These are phyloP conservation scores for Dioscorea alata DNA, from an alignment of 106 monocot genomes.

Conservation along the genomic window DNA sequence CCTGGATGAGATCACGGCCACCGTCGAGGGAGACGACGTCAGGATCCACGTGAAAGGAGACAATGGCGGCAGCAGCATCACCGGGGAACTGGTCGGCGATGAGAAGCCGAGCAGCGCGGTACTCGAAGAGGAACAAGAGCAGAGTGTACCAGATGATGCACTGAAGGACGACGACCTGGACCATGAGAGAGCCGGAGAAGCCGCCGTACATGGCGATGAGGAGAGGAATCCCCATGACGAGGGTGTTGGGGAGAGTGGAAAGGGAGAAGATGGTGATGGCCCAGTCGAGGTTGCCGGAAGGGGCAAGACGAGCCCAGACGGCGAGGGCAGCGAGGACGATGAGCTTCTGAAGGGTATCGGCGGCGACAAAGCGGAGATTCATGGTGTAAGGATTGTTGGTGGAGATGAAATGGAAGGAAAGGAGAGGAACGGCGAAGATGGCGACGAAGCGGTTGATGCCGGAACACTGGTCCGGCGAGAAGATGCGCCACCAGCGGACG, in stretches of 20 bases:
- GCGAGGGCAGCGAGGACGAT: slow-evolving; percentile 44
- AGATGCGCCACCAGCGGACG: slow-evolving; percentile 60
- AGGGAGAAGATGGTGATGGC: slow-evolving; percentile 67
- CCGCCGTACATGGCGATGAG: slow-evolving; percentile 66
- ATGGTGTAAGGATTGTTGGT: slow-evolving; percentile 58
- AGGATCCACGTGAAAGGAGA: slow-evolving; percentile 46
- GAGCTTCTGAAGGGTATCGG: slow-evolving; percentile 58
- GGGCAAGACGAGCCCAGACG: slow-evolving; percentile 28
- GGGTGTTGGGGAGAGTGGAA: slow-evolving; percentile 66
- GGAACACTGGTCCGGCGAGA: slow-evolving; percentile 67
- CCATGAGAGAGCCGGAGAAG: slow-evolving; percentile 54
- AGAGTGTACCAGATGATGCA: slow-evolving; percentile 78
- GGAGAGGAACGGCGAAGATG: slow-evolving; percentile 58
- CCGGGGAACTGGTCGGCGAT: slow-evolving; percentile 64
- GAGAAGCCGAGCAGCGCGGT: slow-evolving; percentile 48
- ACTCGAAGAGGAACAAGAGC: slow-evolving; percentile 65
- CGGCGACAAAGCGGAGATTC: slow-evolving; percentile 58
- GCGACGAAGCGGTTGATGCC: slow-evolving; percentile 70
- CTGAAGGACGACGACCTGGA: slow-evolving; percentile 67
- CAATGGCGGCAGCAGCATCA: slow-evolving; percentile 52
- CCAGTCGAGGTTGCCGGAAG: slow-evolving; percentile 37
- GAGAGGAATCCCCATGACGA: slow-evolving; percentile 70
- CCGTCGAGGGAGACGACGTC: slow-evolving; percentile 57
- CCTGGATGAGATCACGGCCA: slow-evolving; percentile 34
- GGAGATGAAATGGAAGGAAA: slow-evolving; percentile 71